Conservation (phyloP, 768 basidiomycete species). For the Mrakia gelida region DNA sequence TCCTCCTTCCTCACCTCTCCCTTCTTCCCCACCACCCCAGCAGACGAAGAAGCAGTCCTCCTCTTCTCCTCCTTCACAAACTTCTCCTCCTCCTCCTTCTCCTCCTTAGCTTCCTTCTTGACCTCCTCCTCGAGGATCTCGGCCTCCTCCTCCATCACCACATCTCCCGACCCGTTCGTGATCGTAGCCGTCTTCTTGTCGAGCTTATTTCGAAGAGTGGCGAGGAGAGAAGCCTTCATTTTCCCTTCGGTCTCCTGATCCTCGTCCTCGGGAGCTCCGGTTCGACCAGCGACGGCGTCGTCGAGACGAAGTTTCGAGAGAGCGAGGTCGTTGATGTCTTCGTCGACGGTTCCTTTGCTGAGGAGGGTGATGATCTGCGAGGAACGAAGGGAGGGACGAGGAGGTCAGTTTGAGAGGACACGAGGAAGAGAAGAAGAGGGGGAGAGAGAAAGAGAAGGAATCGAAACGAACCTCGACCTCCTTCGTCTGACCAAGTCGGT, state of each 20-base stretch:
- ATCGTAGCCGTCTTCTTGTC: slow-evolving; percentile 42
- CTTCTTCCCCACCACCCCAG: no score
- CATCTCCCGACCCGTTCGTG: no score
- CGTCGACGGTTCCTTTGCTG: slow-evolving; percentile 47
- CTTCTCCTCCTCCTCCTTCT: not conserved
- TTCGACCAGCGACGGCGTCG: slow-evolving; percentile 77
- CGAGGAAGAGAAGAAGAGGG: not conserved
- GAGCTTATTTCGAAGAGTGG: slow-evolving; percentile 74
- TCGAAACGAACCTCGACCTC: slow-evolving; percentile 34
- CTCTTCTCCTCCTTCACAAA: not conserved
- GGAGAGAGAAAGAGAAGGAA: not conserved
- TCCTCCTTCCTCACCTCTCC: no score
- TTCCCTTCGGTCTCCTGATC: slow-evolving; percentile 66
- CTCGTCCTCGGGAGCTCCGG: slow-evolving; percentile 49
- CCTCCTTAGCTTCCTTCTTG: not conserved
- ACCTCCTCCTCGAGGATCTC: not conserved
- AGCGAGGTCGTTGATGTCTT: slow-evolving; percentile 87
- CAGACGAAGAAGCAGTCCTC: not conserved
- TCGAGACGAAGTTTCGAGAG: slow-evolving; percentile 87
- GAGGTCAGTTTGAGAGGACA: slow-evolving; percentile 24
- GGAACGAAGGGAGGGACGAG: not conserved
- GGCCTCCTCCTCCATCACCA: not conserved
- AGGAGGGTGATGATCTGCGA: slow-evolving; percentile 30
- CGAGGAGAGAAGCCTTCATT: slow-evolving; percentile 82
- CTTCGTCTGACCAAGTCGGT: slow-evolving; percentile 85